These are phyloP conservation scores for Sarocladium brachiariae DNA, from an alignment of 2,329 filamentous ascomycete species.

Conservation along the genomic window DNA sequence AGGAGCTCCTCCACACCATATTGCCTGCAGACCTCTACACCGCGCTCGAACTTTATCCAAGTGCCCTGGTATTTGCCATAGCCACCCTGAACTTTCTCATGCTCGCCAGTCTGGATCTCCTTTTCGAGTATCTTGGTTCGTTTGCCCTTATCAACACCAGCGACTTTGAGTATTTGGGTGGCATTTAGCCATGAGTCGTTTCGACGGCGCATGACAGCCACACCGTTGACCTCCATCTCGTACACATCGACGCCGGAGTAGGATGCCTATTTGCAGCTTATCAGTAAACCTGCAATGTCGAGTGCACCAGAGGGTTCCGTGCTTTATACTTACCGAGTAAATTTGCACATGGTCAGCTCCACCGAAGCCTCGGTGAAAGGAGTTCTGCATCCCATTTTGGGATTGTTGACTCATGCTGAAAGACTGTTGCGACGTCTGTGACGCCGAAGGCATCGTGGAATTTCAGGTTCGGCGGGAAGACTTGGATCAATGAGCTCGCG, in stretches of 20 bases:
- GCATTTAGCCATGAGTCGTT: conserved; percentile 96
- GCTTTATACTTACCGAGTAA: conserved; percentile 46
- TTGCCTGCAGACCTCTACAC: conserved; percentile 81
- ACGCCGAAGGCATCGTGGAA: conserved; percentile 32
- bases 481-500: background rate
- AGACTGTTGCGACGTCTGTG: conserved; percentile 49
- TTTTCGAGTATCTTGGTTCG: conserved; percentile 97
- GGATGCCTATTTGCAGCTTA: conserved; percentile 50
- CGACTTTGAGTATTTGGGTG: conserved; percentile 96
- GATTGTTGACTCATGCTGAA: conserved; percentile 51
- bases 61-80: conserved; percentile 99
- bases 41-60: conserved; percentile 92
- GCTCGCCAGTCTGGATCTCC: conserved; percentile 90
- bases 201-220: conserved; percentile 93
- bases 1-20: conserved; percentile 72
- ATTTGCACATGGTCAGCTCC: conserved; percentile 45
- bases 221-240: conserved; percentile 92
- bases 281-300: background rate
- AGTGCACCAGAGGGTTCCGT: background rate
- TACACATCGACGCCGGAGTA: conserved; percentile 96
- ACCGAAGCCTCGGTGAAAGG: conserved; percentile 26
- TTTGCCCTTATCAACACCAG: conserved; percentile 94
- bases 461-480: conserved; percentile 1
- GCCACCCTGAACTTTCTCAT: conserved; percentile 97
- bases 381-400: conserved; percentile 31